These are phyloP conservation scores for Candida incommunis DNA, from an alignment of 805 yeast species.

Conservation along the genomic window DNA sequence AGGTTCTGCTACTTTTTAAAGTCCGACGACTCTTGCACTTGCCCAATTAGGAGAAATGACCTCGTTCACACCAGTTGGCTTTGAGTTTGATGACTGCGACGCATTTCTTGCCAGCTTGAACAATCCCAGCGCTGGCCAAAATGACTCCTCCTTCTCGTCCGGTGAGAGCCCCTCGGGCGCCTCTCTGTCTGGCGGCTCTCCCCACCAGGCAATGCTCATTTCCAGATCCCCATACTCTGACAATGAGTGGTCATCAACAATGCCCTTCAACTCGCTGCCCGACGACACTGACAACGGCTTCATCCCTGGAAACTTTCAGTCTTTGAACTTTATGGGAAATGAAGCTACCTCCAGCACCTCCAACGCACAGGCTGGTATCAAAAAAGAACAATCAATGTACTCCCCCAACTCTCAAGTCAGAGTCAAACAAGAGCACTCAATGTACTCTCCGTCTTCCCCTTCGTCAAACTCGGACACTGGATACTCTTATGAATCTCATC, in stretches of 20 bases:
- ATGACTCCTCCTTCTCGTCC: not conserved
- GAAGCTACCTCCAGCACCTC: not conserved
- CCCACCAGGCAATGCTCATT: not conserved
- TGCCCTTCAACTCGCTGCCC: not conserved
- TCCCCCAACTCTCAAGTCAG: not conserved
- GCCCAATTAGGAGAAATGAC: not conserved
- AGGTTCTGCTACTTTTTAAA: no score
- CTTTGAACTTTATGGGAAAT: not conserved
- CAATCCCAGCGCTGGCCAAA: not conserved
- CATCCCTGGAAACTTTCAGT: not conserved
- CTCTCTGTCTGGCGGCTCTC: not conserved
- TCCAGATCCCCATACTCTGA: not conserved
- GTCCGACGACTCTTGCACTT: no score
- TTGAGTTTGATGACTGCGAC: constrained; percentile 13
- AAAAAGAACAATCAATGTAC: not conserved
- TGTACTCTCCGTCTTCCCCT: not conserved
- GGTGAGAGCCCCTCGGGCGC: not conserved
- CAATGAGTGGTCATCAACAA: not conserved
- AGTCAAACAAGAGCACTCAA: not conserved
- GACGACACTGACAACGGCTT: not conserved
- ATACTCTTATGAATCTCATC: not conserved
- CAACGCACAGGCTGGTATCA: no score
- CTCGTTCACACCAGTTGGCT: constrained; percentile 4
- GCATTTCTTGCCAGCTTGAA: constrained; percentile 9
- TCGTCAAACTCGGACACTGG: not conserved